Evolutionary conservation across 305 asterid genomes (phyloP).

Genomic region (Solanum hybrid): DNA sequence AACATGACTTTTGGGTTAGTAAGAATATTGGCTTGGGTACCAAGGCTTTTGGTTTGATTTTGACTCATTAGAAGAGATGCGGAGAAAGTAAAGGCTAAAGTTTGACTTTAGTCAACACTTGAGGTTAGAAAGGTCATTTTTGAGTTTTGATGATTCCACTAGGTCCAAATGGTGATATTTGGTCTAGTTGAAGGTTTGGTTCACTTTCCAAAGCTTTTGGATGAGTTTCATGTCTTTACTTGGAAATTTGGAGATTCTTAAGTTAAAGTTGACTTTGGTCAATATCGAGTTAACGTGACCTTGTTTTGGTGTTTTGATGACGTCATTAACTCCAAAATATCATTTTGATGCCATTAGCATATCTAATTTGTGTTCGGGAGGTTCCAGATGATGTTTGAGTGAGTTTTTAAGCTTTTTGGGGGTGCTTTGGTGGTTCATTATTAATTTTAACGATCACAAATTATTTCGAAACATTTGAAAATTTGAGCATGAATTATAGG

Average conservation of each 20-base stretch:
- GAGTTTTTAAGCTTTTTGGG: background rate
- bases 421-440: background rate
- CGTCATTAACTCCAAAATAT: background rate
- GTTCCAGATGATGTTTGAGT: background rate
- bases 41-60: background rate
- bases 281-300: background rate
- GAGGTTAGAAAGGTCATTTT: background rate
- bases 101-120: background rate
- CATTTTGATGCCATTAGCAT: background rate
- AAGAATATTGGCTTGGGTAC: background rate
- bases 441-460: background rate
- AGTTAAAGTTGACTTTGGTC: background rate
- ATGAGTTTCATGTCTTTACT: background rate
- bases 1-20: background rate
- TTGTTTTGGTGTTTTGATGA: background rate
- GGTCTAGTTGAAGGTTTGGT: background rate
- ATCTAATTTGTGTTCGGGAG: background rate
- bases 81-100: background rate
- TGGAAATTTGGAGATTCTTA: background rate
- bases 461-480: background rate
- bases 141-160: background rate
- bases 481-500: background rate
- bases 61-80: background rate
- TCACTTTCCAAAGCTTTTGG: background rate
- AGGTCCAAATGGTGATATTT: background rate